A percentile compares a stretch with the other conserved stretches of the same genome.
phyloP scores from a whole-genome alignment of 768 basidiomycete genomes.

The Cystobasidium ongulense region DNA sequence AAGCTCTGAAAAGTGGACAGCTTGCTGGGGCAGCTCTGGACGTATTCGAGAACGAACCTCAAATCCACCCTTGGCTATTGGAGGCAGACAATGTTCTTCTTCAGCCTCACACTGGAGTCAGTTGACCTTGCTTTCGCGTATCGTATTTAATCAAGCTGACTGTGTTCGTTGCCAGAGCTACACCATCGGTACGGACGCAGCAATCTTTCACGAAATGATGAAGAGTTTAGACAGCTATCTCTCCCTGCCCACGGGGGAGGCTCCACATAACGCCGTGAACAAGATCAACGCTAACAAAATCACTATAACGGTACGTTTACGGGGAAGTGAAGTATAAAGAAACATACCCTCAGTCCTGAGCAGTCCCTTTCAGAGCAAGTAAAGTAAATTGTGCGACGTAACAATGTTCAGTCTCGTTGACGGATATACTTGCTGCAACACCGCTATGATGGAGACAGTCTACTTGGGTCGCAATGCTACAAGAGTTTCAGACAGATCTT shows the following conservation, averaged over 20 bases:
- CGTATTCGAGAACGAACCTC: slow-evolving; percentile 46
- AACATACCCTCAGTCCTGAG: background rate
- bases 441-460: too few species aligned
- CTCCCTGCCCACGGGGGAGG: background rate
- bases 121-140: background rate
- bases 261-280: slow-evolving; percentile 27
- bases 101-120: slow-evolving; percentile 17
- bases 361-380: too few species aligned
- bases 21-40: slow-evolving; percentile 46
- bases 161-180: background rate
- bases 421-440: background rate
- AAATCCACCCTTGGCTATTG: slow-evolving; percentile 35
- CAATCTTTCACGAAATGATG: background rate
- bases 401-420: too few species aligned
- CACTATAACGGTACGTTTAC: background rate
- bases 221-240: slow-evolving; percentile 20
- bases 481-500: background rate
- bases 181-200: slow-evolving; percentile 4
- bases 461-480: background rate
- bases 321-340: background rate
- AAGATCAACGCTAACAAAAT: background rate
- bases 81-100: slow-evolving; percentile 21
- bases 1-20: slow-evolving; percentile 45
- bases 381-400: background rate
- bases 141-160: background rate